Evolutionary conservation across 805 yeast genomes (phyloP), one percentile per base, ranked within the genome.

Genomic region (Hanseniaspora hatyaiensis): DNA sequence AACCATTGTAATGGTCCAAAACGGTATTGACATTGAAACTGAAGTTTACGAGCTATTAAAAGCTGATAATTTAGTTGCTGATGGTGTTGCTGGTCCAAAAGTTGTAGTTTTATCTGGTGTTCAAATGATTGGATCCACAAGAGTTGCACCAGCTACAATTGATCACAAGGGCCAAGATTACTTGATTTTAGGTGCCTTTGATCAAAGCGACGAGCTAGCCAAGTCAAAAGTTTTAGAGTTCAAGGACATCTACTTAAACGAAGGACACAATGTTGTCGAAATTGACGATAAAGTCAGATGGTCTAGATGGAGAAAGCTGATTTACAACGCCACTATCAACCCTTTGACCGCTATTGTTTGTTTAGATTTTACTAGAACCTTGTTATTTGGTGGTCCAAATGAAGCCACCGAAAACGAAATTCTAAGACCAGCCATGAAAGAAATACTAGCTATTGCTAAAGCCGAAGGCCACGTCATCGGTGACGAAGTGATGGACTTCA

Each of bases 261-360:
- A 52, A 32, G 50, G 51, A 13, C 56, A 62, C 18, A 49, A 51
- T 20, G 43, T 41, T 18, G 50, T 50, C 42, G 40, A 44, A n/a
- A 43, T 50, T 33, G 54, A 52, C 32, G 44, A 43, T 3, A 41
- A 51, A 20, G 54, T 52, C 8, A 50, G 51, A 24, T 67, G 59
- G 59, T 66, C 73, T 33, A 67, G 94, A 53, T 80, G 83, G 76
- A 65, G 70, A 49, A 82, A 82, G 59, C 68, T 82, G 52, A 70
- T 82, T 12, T 82, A 81, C 64, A 82, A 82, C 59, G 78, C 83
- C 18, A 65, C 80, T 1, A 66, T 77, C 57, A 82, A 82, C 63
- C 71, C 87, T 6, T 63, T 73, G 4, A 70, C 80, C 51, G 75
- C 84, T 0, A 59, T 80, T 40, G 72, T 80, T 1, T 72, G 72